Conservation (phyloP, 208 protist species). For the Trichomonas gallinae region DNA sequence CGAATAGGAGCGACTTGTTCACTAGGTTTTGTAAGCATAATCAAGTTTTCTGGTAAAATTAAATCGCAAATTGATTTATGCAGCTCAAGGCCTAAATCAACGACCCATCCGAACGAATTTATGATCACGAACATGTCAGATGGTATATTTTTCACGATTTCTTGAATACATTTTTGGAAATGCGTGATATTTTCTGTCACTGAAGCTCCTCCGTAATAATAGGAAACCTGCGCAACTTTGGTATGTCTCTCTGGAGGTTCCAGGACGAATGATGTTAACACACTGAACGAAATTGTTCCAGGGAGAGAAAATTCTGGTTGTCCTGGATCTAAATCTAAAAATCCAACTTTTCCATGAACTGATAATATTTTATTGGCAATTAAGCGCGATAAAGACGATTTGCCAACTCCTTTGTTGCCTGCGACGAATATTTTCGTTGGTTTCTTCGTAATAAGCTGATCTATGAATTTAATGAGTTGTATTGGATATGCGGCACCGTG, state of each 20-base stretch:
- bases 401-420: neutral
- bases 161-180: neutral
- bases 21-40: neutral
- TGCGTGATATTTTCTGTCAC: neutral
- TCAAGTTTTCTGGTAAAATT: neutral
- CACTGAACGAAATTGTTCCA: neutral
- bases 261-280: neutral
- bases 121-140: neutral
- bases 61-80: neutral
- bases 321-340: neutral
- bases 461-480: neutral
- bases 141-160: neutral
- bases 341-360: neutral
- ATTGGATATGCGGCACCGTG: neutral
- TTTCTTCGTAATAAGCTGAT: neutral
- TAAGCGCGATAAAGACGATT: neutral
- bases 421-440: neutral
- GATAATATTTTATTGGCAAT: neutral
- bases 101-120: constrained; percentile 11
- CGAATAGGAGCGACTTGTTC: neutral
- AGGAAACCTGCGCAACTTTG: neutral
- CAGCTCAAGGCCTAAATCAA: neutral
- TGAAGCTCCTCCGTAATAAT: neutral
- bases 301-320: constrained; percentile 13
- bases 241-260: neutral